Conservation (phyloP, 257 asterid genomes). For the Galeopsis tetrahit region DNA sequence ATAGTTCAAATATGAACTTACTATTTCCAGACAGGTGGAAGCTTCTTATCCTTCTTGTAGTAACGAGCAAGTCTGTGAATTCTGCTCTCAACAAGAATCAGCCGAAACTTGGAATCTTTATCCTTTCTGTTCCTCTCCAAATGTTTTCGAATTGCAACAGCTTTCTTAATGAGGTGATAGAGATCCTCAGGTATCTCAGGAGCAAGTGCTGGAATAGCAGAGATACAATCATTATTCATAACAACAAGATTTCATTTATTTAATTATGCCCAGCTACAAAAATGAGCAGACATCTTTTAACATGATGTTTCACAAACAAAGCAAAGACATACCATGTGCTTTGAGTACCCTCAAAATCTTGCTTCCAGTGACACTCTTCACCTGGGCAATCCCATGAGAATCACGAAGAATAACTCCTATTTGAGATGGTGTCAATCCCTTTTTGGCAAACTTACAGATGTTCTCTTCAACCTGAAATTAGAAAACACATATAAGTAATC, state of each 20-base stretch:
- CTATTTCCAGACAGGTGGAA: constrained; percentile 64
- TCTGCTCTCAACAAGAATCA: constrained; percentile 59
- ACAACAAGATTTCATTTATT: constrained; percentile 12
- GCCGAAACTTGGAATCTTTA: constrained; percentile 55
- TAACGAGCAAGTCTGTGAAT: constrained; percentile 55
- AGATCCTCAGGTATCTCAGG: constrained; percentile 54
- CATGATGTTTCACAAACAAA: background rate
- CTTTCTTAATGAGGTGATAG: constrained; percentile 58
- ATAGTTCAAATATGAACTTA: constrained; percentile 27
- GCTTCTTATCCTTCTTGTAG: constrained; percentile 60
- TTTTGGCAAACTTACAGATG: constrained; percentile 53
- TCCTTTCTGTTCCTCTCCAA: constrained; percentile 60
- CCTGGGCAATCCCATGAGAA: constrained; percentile 59
- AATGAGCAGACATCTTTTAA: background rate
- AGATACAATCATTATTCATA: constrained; percentile 6
- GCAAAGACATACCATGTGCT: constrained; percentile 43
- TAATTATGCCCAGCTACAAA: background rate
- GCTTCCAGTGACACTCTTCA: constrained; percentile 54
- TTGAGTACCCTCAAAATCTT: constrained; percentile 56
- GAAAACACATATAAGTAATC: background rate
- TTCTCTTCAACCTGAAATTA: constrained; percentile 46
- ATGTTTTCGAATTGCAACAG: constrained; percentile 59
- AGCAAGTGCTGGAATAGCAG: constrained; percentile 47
- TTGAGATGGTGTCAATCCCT: constrained; percentile 55
- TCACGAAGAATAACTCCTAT: constrained; percentile 61